Base-by-base conservation (phyloP, 75 land plant species). In the Chamaecyparis obtusa region DNA sequence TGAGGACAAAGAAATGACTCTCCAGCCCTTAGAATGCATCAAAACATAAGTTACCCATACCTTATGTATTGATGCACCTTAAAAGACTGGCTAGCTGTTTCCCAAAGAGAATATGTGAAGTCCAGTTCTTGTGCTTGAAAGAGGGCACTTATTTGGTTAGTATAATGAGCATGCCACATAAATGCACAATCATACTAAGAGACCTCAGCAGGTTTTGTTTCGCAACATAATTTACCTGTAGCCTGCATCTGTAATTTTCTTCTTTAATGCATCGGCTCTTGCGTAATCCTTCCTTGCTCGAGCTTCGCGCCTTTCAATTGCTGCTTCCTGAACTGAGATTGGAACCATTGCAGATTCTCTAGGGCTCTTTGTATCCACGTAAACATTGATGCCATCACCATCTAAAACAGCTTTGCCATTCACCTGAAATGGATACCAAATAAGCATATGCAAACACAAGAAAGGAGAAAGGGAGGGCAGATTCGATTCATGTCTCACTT, bases 301-400 rank as follows among this genome's bases (percentile, higher is more conserved):
- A 2, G 98, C 99, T n/a, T 86, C 51, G 2, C 91, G 88, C 87
- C 98, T 88, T 84, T 89, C 85, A 57, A 85, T 89, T 15, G 91
- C 91, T 17, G 95, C 96, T 19, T 88, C 64, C 41, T 86, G 88
- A 2, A 97, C 90, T 0, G 92, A 92, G 21, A 41, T 76, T 14
- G 99, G 99, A 19, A 96, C 94, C 75, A 19, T 78, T 6, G 93
- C 89, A 1, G 94, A 88, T 88, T 97, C 98, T 84, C 94, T 89
- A 1, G 98, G 86, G 71, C 90, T 90, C n/a, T 74, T 56, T 0
- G 92, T 87, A 86, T 96, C 96, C 7, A 97, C 98, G 85, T 92
- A 97, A 3, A 97, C 95, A 0, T 92, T 96, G 11, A 97, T 48
- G 11, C 95, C 93, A 90, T 97, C 99, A 7, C 99, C 99, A 88